Conservation (phyloP, 306 rosid genomes). For the Spatholobus suberectus region DNA sequence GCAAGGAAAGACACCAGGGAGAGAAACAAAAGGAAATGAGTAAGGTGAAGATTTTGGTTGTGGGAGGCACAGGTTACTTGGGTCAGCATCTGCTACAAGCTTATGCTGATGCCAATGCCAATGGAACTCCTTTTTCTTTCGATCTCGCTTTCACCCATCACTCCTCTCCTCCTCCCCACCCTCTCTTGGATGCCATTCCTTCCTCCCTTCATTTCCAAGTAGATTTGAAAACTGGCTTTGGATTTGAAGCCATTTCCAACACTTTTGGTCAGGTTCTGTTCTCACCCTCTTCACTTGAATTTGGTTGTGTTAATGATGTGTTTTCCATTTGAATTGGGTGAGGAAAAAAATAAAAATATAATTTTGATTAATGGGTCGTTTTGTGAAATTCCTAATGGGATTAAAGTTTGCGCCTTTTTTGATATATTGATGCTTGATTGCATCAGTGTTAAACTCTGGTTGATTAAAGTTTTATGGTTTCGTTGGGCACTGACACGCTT, state of each 20-base stretch:
- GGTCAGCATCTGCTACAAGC: constrained; percentile 88
- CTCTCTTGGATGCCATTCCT: constrained; percentile 60
- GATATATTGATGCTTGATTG: not conserved
- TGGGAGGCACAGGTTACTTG: constrained; percentile 94
- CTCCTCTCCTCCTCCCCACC: constrained; percentile 64
- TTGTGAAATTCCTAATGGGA: not conserved
- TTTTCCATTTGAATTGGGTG: constrained; percentile 2
- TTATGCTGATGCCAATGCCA: constrained; percentile 43
- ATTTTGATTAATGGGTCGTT: constrained; percentile 34
- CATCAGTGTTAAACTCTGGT: not conserved
- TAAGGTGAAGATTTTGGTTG: constrained; percentile 68
- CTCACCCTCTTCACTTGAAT: constrained; percentile 8
- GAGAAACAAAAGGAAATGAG: constrained; percentile 37
- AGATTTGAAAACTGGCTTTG: constrained; percentile 79
- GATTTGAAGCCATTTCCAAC: constrained; percentile 70
- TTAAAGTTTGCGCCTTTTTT: constrained; percentile 1
- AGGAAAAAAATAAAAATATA: not conserved
- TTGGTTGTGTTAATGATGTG: not conserved
- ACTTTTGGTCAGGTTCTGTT: constrained; percentile 75
- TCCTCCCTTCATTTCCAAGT: constrained; percentile 59
- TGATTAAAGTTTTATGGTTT: not conserved
- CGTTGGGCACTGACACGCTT: not conserved
- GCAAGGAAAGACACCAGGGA: not conserved
- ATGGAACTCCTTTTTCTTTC: constrained; percentile 28
- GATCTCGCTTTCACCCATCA: constrained; percentile 77